Evolutionary conservation across 345 rosid genomes (phyloP).

Genomic region (Acer campestre): DNA sequence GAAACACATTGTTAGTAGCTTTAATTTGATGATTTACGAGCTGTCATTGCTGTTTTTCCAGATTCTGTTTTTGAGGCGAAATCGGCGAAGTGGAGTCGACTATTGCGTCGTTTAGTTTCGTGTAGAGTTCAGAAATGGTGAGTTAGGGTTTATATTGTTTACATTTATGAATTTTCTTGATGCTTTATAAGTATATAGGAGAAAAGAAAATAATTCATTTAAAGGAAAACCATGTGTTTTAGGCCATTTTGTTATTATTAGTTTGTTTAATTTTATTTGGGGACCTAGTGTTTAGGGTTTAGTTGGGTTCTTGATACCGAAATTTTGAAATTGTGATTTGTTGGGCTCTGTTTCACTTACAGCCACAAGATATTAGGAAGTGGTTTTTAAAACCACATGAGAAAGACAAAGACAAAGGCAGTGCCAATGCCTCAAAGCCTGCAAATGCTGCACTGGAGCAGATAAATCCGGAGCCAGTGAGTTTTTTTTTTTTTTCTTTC

Average conservation of each 20-base stretch:
- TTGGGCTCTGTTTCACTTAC: constrained; percentile 28
- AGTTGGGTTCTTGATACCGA: background rate
- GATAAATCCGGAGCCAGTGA: constrained; percentile 42
- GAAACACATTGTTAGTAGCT: background rate
- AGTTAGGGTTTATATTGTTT: constrained; percentile 5
- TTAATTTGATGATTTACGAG: background rate
- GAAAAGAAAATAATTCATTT: background rate
- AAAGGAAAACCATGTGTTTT: background rate
- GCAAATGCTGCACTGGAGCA: constrained; percentile 43
- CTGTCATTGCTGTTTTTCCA: background rate
- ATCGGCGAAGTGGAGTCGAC: too few species aligned
- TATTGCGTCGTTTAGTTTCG: background rate
- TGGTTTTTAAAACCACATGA: constrained; percentile 96
- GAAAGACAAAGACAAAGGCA: constrained; percentile 58
- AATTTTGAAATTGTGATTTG: background rate
- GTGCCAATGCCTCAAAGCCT: constrained; percentile 41
- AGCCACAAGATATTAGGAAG: constrained; percentile 91
- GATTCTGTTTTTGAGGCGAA: constrained; percentile 12
- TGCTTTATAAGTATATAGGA: background rate
- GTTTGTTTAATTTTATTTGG: background rate
- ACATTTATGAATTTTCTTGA: background rate
- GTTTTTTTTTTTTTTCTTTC: background rate
- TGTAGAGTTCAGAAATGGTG: constrained; percentile 12
- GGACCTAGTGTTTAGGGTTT: background rate
- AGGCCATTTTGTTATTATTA: background rate